These are phyloP conservation scores for Saturnispora diversa DNA, from an alignment of 805 yeast species.

Conservation along the genomic window DNA sequence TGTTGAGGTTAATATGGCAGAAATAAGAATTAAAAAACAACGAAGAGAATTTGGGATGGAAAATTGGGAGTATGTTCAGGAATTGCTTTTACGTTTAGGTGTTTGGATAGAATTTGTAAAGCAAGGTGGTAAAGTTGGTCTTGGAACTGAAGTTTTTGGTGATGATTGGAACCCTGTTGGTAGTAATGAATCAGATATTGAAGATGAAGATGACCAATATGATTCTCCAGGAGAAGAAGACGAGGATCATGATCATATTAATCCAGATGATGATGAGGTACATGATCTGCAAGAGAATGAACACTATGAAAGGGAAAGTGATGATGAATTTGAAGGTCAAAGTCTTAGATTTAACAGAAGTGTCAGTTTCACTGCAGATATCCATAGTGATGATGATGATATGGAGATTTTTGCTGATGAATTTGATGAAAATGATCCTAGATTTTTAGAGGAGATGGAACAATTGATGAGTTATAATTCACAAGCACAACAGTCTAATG, in stretches of 20 bases:
- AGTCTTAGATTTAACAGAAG: not conserved
- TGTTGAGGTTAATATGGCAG: not conserved
- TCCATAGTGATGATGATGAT: constrained; percentile 10
- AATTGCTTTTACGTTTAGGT: constrained; percentile 3
- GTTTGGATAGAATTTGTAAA: constrained; percentile 7
- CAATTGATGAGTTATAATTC: constrained; percentile 2
- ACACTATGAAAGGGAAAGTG: constrained; percentile 5
- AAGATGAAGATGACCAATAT: not conserved
- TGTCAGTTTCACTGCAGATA: too few relatives aligned
- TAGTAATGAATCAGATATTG: not conserved
- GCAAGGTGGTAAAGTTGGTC: constrained; percentile 7
- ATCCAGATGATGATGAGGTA: constrained; percentile 9
- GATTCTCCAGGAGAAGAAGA: not conserved
- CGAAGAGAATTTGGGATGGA: constrained; percentile 7
- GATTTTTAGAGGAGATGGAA: constrained; percentile 5
- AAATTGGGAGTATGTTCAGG: constrained; percentile 7
- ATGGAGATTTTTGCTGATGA: constrained; percentile 1
- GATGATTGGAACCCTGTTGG: not conserved
- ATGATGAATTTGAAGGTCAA: not conserved
- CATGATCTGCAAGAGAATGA: constrained; percentile 5
- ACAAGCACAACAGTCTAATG: constrained; percentile 6
- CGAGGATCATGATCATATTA: not conserved
- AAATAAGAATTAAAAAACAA: not conserved
- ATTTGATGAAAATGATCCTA: constrained; percentile 6
- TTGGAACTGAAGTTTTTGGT: constrained; percentile 5